Conservation (phyloP, 805 yeast species). For the Dipodascus geniculatus region DNA sequence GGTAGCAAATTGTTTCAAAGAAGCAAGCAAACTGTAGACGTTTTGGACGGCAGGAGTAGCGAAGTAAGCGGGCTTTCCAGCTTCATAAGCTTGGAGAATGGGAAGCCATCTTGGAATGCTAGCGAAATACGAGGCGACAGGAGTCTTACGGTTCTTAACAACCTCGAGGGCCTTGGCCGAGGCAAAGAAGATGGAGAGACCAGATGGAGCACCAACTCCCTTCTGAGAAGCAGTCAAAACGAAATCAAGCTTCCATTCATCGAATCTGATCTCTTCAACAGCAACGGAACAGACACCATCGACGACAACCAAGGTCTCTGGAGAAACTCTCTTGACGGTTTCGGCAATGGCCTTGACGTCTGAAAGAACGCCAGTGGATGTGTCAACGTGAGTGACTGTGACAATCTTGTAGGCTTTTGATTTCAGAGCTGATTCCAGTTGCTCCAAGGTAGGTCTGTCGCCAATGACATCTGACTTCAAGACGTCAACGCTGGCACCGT, state of each 20-base stretch:
- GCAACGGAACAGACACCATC: constrained; percentile 95
- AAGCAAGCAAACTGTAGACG: constrained; percentile 65
- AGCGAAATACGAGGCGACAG: constrained; percentile 46
- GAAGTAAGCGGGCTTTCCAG: constrained; percentile 69
- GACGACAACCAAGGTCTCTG: constrained; percentile 72
- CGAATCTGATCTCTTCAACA: constrained; percentile 76
- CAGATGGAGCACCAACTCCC: constrained; percentile 92
- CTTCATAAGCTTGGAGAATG: constrained; percentile 75
- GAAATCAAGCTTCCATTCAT: constrained; percentile 81
- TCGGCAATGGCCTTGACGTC: constrained; percentile 54
- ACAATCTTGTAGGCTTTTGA: constrained; percentile 48
- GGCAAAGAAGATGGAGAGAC: constrained; percentile 66
- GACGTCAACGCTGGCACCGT: constrained; percentile 67
- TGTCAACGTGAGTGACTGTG: constrained; percentile 91
- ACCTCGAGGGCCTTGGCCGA: constrained; percentile 69
- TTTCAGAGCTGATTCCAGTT: constrained; percentile 44
- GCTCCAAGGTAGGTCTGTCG: constrained; percentile 44
- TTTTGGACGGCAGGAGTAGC: constrained; percentile 96
- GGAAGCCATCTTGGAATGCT: constrained; percentile 80
- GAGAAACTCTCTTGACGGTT: constrained; percentile 52
- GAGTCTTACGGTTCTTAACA: constrained; percentile 34
- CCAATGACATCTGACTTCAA: constrained; percentile 60
- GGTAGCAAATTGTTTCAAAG: constrained; percentile 54
- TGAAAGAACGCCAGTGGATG: constrained; percentile 86
- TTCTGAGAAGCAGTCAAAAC: constrained; percentile 90